phyloP scores from a whole-genome alignment of 1,284 basidiomycete species.

The Papiliotrema nemorosa region DNA sequence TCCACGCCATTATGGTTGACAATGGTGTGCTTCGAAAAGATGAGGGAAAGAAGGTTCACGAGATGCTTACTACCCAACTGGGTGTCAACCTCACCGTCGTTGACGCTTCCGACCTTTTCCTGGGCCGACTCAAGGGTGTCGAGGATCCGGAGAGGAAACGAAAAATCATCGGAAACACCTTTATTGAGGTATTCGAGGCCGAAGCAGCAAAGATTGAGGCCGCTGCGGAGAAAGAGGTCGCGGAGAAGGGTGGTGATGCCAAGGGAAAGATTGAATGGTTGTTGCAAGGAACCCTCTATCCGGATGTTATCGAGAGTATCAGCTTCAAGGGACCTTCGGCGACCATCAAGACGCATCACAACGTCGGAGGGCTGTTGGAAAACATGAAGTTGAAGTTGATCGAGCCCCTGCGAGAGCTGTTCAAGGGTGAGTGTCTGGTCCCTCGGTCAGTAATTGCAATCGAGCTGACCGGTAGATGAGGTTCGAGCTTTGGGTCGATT shows the following conservation, averaged over 20 bases:
- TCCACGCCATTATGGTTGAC: slow-evolving; percentile 99
- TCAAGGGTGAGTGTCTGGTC: slow-evolving; percentile 70
- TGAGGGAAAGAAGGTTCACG: slow-evolving; percentile 89
- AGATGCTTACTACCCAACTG: slow-evolving; percentile 89
- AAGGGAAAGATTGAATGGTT: slow-evolving; percentile 96
- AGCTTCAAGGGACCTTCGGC: slow-evolving; percentile 99
- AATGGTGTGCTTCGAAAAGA: slow-evolving; percentile 93
- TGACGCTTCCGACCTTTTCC: slow-evolving; percentile 91
- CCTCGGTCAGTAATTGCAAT: no score
- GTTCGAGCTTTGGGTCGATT: slow-evolving; percentile 89
- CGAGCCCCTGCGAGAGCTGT: slow-evolving; percentile 94
- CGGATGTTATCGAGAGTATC: slow-evolving; percentile 99
- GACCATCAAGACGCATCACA: slow-evolving; percentile 99
- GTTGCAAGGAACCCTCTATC: slow-evolving; percentile 97
- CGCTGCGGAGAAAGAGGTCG: slow-evolving; percentile 65
- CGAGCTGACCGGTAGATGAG: slow-evolving; percentile 63
- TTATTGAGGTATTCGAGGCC: slow-evolving; percentile 95
- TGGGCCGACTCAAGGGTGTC: slow-evolving; percentile 80
- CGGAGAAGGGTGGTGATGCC: slow-evolving; percentile 62
- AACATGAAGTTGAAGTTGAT: slow-evolving; percentile 99
- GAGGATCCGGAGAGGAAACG: slow-evolving; percentile 97
- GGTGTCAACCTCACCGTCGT: slow-evolving; percentile 96
- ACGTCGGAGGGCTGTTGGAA: slow-evolving; percentile 92
- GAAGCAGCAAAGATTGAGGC: slow-evolving; percentile 89
- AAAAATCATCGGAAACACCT: slow-evolving; percentile 98